Evolutionary conservation across 2,329 filamentous ascomycete genomes (phyloP).

Genomic region (Sporothrix pallida): DNA sequence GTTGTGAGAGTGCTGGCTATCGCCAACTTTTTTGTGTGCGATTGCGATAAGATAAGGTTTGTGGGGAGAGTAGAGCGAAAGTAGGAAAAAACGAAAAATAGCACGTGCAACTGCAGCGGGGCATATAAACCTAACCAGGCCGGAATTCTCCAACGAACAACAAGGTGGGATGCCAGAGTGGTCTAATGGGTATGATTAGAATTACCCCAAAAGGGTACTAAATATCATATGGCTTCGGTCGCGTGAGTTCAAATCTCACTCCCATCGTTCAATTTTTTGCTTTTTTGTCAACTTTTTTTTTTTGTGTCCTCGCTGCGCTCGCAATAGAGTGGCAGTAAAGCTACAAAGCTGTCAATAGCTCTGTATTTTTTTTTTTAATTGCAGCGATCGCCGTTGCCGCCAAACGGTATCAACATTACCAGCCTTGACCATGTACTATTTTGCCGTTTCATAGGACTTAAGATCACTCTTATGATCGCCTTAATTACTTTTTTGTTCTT

Average conservation of each 20-base stretch:
- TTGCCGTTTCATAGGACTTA: not conserved
- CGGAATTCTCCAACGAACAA: not conserved
- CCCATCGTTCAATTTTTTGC: slow-evolving; percentile 33
- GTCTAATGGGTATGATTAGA: slow-evolving; percentile 39
- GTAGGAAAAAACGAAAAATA: too few relatives aligned
- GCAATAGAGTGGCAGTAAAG: not conserved
- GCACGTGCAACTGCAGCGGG: not conserved
- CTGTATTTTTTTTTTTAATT: slow-evolving; percentile 3
- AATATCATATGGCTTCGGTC: slow-evolving; percentile 38
- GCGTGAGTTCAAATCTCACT: slow-evolving; percentile 39
- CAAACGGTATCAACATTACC: not conserved
- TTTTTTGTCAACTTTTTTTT: slow-evolving; percentile 21
- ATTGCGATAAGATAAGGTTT: not conserved
- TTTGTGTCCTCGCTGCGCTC: not conserved
- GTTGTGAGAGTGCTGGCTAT: not conserved
- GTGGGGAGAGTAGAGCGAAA: not conserved
- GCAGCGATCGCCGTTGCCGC: not conserved
- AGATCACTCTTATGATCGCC: not conserved
- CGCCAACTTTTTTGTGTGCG: slow-evolving; percentile 13
- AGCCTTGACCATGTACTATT: not conserved
- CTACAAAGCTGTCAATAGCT: not conserved
- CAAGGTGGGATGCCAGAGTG: slow-evolving; percentile 37
- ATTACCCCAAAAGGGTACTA: not conserved
- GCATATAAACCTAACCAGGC: not conserved
- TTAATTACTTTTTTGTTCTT: not conserved